Percentiles rank a stretch among this genome's conserved stretches.
Conservation (phyloP, 2,329 filamentous ascomycete species). For the Arthroderma uncinatum region DNA sequence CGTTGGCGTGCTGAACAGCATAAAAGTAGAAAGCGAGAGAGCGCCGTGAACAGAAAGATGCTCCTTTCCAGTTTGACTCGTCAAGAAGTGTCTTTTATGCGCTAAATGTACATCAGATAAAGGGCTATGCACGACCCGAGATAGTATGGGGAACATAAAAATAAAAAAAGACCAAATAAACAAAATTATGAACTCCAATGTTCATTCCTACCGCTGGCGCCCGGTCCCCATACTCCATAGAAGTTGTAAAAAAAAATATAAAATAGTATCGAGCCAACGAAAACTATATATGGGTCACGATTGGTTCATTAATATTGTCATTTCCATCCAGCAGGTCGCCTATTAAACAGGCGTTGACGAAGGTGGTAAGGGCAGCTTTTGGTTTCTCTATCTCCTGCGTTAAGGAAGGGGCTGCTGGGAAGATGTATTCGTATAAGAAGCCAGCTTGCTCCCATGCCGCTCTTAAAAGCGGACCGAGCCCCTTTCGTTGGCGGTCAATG, state of each 20-base stretch:
- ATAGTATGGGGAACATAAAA: background rate
- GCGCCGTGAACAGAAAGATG: background rate
- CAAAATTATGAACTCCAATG: background rate
- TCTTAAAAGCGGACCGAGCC: background rate
- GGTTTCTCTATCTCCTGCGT: background rate
- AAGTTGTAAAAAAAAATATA: background rate
- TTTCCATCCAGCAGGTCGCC: background rate
- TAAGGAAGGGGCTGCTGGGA: background rate
- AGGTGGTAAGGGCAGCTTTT: background rate
- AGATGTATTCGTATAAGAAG: background rate
- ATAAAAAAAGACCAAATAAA: background rate
- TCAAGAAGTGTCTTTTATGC: constrained; percentile 1
- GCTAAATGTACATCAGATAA: constrained; percentile 2
- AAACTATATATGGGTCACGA: background rate
- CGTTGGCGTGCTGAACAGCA: background rate
- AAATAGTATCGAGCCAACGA: background rate
- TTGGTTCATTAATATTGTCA: constrained; percentile 2
- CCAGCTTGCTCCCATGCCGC: background rate
- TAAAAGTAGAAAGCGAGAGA: background rate
- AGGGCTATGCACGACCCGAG: constrained; percentile 2
- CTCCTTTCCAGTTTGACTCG: background rate
- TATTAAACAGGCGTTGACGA: constrained; percentile 1
- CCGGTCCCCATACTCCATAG: background rate
- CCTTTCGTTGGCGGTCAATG: background rate
- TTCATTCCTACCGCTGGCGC: background rate